Evolutionary conservation across 345 rosid species (phyloP).

Genomic region (Diplotaxis tenuifolia): DNA sequence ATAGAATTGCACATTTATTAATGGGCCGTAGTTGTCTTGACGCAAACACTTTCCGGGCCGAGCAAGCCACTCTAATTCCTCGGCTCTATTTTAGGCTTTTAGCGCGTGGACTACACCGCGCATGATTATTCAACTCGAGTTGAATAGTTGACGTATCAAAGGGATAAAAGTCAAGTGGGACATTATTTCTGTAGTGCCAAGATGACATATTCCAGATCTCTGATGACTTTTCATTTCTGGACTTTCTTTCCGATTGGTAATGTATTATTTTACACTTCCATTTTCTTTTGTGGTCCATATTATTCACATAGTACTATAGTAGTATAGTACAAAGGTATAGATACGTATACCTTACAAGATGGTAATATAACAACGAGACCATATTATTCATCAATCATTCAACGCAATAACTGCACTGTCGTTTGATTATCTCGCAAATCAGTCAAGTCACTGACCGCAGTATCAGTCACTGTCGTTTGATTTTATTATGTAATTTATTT

Average conservation of each 20-base stretch:
- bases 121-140: neutral
- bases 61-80: neutral
- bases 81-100: no score
- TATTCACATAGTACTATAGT: neutral
- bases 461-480: neutral
- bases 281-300: neutral
- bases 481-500: no score
- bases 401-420: no score
- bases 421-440: neutral
- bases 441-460: neutral
- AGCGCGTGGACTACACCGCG: slow-evolving; percentile 1
- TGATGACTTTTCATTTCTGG: neutral
- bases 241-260: no score
- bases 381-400: no score
- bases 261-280: neutral
- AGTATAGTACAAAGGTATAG: no score
- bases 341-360: neutral
- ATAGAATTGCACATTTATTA: neutral
- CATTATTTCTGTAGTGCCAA: neutral
- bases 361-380: no score
- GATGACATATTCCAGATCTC: neutral
- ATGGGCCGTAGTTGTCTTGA: slow-evolving; percentile 8
- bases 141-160: slow-evolving; percentile 16
- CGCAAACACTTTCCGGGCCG: neutral
- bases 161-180: slow-evolving; percentile 23